Conservation (phyloP, 202 grass and related monocot species). For the Sporobolus alterniflorus region DNA sequence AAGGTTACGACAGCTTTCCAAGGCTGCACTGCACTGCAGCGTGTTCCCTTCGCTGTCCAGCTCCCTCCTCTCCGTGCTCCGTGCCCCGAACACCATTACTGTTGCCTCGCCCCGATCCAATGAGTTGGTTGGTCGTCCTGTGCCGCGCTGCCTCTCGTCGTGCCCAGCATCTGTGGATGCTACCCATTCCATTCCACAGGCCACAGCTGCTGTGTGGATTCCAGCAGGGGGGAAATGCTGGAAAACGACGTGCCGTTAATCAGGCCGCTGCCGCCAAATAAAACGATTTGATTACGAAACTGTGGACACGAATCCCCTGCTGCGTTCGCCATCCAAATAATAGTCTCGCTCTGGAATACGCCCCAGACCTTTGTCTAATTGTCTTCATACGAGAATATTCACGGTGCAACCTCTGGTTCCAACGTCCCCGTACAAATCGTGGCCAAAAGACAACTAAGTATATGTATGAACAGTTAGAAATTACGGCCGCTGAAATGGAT, state of each 20-base stretch:
- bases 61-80: neutral
- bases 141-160: neutral
- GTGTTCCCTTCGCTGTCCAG: neutral
- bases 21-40: too few species aligned
- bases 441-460: neutral
- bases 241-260: constrained; percentile 18
- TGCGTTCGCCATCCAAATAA: neutral
- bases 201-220: neutral
- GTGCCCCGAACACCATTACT: neutral
- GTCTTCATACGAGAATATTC: neutral
- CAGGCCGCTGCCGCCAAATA: neutral
- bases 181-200: neutral
- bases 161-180: neutral
- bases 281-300: neutral
- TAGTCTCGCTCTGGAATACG: neutral
- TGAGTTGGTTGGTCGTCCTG: constrained; percentile 18
- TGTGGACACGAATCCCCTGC: neutral
- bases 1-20: neutral
- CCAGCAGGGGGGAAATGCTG: neutral
- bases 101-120: constrained; percentile 5
- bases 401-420: neutral
- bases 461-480: too few species aligned
- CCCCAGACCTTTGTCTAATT: too few species aligned
- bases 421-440: neutral
- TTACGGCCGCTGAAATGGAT: neutral